Evolutionary conservation across 2,329 filamentous ascomycete genomes (phyloP).

Genomic region (Pseudopithomyces maydicus): DNA sequence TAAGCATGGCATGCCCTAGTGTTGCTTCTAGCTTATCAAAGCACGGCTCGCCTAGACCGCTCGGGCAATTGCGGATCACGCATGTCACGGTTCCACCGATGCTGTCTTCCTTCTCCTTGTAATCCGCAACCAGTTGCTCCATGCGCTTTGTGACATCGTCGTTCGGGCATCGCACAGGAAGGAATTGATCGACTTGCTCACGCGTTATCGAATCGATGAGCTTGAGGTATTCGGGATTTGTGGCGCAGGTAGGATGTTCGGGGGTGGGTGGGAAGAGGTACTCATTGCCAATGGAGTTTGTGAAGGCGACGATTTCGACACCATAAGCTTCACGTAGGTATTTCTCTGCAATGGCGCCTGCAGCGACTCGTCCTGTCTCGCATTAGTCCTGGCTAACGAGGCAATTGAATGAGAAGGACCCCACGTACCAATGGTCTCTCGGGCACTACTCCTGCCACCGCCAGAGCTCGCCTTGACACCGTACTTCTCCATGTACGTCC

Average conservation of each 20-base stretch:
- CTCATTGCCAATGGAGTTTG: slow-evolving; percentile 79
- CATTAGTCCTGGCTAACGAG: slow-evolving; percentile 14
- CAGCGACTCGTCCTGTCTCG: slow-evolving; percentile 76
- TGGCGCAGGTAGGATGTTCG: slow-evolving; percentile 67
- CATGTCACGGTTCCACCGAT: slow-evolving; percentile 96
- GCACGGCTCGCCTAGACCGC: slow-evolving; percentile 87
- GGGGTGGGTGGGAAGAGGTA: slow-evolving; percentile 76
- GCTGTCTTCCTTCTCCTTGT: slow-evolving; percentile 79
- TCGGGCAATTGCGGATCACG: slow-evolving; percentile 83
- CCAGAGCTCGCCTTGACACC: slow-evolving; percentile 90
- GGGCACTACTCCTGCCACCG: slow-evolving; percentile 86
- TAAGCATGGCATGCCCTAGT: slow-evolving; percentile 92
- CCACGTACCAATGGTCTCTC: slow-evolving; percentile 81
- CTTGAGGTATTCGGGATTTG: slow-evolving; percentile 78
- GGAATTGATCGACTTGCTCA: slow-evolving; percentile 76
- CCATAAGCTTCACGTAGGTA: slow-evolving; percentile 81
- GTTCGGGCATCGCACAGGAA: slow-evolving; percentile 88
- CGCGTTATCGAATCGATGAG: slow-evolving; percentile 76
- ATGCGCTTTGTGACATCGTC: slow-evolving; percentile 68
- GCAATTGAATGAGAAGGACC: not conserved
- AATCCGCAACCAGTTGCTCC: slow-evolving; percentile 78
- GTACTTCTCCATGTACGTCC: slow-evolving; percentile 97
- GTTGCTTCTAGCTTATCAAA: slow-evolving; percentile 95
- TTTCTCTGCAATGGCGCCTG: slow-evolving; percentile 91
- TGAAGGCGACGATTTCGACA: slow-evolving; percentile 90